Evolutionary conservation across 345 rosid genomes (phyloP).

Genomic region (Microcos paniculata): DNA sequence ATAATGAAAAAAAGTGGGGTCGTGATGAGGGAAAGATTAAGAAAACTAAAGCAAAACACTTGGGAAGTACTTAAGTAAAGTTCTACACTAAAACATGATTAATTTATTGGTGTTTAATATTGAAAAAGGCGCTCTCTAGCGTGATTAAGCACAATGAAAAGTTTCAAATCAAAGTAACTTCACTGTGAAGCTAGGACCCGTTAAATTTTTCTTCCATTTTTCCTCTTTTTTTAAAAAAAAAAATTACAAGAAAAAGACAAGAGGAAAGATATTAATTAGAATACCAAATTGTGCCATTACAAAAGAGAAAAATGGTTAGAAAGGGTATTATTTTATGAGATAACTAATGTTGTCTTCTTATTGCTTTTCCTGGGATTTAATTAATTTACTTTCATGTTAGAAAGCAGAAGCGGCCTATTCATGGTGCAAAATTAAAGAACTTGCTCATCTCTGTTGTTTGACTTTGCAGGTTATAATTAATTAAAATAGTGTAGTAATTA

Average conservation of each 20-base stretch:
- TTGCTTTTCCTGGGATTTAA: neutral
- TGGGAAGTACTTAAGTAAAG: conserved; percentile 25
- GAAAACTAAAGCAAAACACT: conserved; percentile 23
- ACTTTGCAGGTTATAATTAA: conserved; percentile 11
- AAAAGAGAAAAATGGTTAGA: neutral
- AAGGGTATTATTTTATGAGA: neutral
- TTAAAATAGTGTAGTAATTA: conserved; percentile 18
- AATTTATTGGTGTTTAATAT: neutral
- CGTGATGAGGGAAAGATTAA: neutral
- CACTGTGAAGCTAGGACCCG: conserved; percentile 21
- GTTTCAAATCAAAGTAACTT: conserved; percentile 20
- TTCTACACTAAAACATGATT: neutral
- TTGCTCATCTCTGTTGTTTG: conserved; percentile 16
- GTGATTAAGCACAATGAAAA: conserved; percentile 12
- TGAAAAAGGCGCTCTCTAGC: neutral
- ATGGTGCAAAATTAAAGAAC: neutral
- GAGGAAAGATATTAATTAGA: neutral
- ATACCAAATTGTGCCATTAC: neutral
- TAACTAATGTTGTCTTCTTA: neutral
- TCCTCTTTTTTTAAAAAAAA: neutral
- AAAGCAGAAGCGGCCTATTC: neutral
- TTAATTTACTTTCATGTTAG: neutral
- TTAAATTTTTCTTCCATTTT: neutral
- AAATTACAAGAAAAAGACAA: neutral
- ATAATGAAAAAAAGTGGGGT: conserved; percentile 31